Evolutionary conservation across 2,329 filamentous ascomycete genomes (phyloP), one percentile per base, ranked within the genome.

Genomic region (Cladosporium sp.): DNA sequence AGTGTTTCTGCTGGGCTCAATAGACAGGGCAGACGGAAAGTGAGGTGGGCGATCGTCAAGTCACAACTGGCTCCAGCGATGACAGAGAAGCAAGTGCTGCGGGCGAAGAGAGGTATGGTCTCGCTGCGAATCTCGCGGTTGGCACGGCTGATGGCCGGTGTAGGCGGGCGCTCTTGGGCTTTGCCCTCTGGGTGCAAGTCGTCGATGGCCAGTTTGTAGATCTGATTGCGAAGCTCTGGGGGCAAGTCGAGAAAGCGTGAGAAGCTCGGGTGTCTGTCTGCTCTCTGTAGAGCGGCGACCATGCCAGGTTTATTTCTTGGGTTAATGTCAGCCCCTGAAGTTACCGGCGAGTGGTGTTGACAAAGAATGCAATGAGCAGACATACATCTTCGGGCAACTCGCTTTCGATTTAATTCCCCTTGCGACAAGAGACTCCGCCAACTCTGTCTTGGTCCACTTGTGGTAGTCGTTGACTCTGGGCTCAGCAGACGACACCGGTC

Each of bases 141-240:
- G 37, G 36, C 24, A 2, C 28, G 47, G 37, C 56, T 36, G 39
- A 58, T 52, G 19, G 39, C 17, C 20, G 56, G 56, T 12, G 34
- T 22, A 8, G 24, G 12, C 9, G 56, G 56, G 15, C 48, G 48
- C 9, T 53, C 48, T 6, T 25, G 56, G 19, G 24, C n/a, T 10
- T 22, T 19, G 4, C 8, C 10, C 15, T 34, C 8, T 19, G 35
- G 15, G 7, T 25, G 15, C 20, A 44, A 15, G n/a, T 48, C 36
- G 15, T 22, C 40, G n/a, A 55, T n/a, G 17, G 40, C 49, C 17
- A 40, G 17, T 5, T 24, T 13, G 51, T 55, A 58, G 34, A 58
- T 44, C 13, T 19, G 15, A 24, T 57, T 57, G 37, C 58, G 54
- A 22, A 57, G 49, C 42, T 60, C 58, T 8, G 53, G 32, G 1